phyloP scores from a whole-genome alignment of 2,329 filamentous ascomycete species.

The Aspergillus ibericus region DNA sequence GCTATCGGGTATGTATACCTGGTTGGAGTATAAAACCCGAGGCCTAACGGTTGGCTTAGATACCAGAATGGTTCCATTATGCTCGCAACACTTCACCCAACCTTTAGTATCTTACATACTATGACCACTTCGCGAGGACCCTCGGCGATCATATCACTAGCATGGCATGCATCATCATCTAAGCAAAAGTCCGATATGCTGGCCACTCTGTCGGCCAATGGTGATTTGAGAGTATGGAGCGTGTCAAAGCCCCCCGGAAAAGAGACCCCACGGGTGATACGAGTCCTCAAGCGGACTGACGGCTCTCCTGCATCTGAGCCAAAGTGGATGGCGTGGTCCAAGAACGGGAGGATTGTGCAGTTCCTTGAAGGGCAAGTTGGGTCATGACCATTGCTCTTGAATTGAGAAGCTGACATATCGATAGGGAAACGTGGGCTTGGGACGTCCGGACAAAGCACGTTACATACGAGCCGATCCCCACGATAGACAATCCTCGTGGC shows the following conservation, averaged over 20 bases:
- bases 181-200: constrained; percentile 98
- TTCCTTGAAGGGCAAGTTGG: constrained; percentile 78
- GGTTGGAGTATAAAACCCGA: constrained; percentile 12
- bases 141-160: constrained; percentile 80
- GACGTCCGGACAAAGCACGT: constrained; percentile 98
- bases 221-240: constrained; percentile 94
- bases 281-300: constrained; percentile 79
- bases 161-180: constrained; percentile 95
- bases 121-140: constrained; percentile 80
- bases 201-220: constrained; percentile 86
- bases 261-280: constrained; percentile 82
- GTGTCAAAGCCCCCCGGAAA: constrained; percentile 74
- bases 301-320: constrained; percentile 66
- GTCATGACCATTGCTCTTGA: not conserved
- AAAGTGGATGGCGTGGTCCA: constrained; percentile 98
- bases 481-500: constrained; percentile 75
- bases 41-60: constrained; percentile 47
- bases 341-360: constrained; percentile 94
- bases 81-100: constrained; percentile 82
- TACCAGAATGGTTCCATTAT: constrained; percentile 95
- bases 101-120: constrained; percentile 92
- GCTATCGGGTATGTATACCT: constrained; percentile 76
- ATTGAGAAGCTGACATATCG: not conserved
- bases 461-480: constrained; percentile 84
- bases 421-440: constrained; percentile 87